These are phyloP conservation scores for Annona squamosa DNA, from an alignment of 164 flowering plant species.

Conservation along the genomic window DNA sequence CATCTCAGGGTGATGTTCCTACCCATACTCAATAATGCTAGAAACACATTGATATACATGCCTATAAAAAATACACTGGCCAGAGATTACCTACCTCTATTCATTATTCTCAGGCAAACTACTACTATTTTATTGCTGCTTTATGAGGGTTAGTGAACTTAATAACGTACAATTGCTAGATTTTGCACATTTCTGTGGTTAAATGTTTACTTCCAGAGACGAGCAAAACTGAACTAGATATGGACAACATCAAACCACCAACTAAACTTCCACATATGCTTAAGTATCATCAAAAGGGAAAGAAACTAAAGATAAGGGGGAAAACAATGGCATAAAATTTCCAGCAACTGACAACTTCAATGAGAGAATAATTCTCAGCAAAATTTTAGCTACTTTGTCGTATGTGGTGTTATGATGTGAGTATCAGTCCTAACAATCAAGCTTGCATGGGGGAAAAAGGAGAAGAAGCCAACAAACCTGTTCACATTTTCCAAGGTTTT, in stretches of 20 bases:
- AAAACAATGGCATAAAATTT: not conserved
- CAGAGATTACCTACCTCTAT: not conserved
- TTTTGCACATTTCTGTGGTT: not conserved
- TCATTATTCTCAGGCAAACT: not conserved
- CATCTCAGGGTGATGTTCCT: too few species aligned
- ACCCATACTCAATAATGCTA: too few species aligned
- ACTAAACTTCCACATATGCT: not conserved
- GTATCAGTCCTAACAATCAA: not conserved
- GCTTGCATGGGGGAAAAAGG: not conserved
- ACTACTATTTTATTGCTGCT: not conserved
- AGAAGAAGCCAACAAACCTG: conserved; percentile 42
- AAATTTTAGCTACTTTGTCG: not conserved
- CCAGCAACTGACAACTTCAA: not conserved
- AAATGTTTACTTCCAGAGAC: not conserved
- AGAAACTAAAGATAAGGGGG: not conserved
- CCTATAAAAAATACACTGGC: too few species aligned
- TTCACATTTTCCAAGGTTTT: conserved; percentile 88
- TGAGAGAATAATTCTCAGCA: not conserved
- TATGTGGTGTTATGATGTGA: not conserved
- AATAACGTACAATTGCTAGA: not conserved
- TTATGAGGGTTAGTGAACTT: not conserved
- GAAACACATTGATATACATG: too few species aligned
- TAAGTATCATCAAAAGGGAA: not conserved
- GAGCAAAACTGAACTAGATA: not conserved
- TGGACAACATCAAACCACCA: not conserved